Evolutionary conservation across 2,329 filamentous ascomycete species (phyloP).

Genomic region (Neofusicoccum kwambonambiense): DNA sequence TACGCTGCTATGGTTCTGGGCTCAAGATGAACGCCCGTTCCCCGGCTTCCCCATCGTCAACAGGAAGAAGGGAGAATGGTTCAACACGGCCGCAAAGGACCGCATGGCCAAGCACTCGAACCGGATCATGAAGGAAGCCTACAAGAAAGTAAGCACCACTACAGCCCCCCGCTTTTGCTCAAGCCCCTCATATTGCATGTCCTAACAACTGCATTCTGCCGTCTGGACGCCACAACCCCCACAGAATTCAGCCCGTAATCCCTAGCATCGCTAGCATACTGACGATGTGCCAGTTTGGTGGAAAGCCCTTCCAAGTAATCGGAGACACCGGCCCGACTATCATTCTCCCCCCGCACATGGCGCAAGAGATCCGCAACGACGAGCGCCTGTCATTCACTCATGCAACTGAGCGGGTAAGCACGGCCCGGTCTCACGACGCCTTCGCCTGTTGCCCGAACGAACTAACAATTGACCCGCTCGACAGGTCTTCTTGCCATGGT

Average conservation of each 20-base stretch:
- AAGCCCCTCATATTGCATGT: too few relatives aligned
- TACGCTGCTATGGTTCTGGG: background rate
- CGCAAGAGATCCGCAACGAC: conserved; percentile 9
- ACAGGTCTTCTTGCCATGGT: background rate
- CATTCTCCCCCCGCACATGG: background rate
- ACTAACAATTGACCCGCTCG: background rate
- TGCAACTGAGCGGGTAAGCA: background rate
- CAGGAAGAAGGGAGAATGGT: background rate
- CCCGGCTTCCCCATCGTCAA: background rate
- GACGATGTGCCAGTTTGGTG: background rate
- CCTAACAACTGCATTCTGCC: too few relatives aligned
- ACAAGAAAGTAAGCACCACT: background rate
- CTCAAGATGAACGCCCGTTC: background rate
- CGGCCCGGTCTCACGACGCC: too few relatives aligned
- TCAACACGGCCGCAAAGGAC: conserved; percentile 1
- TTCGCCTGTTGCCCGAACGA: background rate
- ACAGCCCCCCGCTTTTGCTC: background rate
- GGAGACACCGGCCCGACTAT: background rate
- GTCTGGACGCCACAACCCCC: background rate
- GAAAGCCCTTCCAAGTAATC: background rate
- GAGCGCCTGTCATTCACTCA: background rate
- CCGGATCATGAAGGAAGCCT: background rate
- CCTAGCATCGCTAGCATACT: background rate
- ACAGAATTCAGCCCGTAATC: background rate
- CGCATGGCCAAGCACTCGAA: background rate